Conservation (phyloP, 163 green algal genomes). For the Dunaliella salina region DNA sequence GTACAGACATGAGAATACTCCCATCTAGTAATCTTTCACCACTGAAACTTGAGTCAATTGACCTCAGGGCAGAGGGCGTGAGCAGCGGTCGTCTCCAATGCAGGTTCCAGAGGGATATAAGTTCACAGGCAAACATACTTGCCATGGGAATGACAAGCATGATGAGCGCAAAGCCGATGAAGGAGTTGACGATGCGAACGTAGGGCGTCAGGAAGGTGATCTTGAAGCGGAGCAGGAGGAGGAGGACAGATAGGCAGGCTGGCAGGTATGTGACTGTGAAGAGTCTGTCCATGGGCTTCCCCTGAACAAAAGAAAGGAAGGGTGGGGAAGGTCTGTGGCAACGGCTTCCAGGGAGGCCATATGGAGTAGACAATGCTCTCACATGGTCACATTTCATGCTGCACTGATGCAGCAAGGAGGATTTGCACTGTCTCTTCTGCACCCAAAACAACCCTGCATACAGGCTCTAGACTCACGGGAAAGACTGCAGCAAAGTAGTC, state of each 20-base stretch:
- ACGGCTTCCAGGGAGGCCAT: neutral
- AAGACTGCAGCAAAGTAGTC: neutral
- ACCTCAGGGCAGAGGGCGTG: no score
- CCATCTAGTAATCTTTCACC: no score
- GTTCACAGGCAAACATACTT: constrained; percentile 5
- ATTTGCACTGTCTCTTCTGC: neutral
- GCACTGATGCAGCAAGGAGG: neutral
- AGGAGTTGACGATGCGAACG: constrained; percentile 48
- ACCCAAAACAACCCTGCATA: no score
- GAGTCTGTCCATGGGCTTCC: constrained; percentile 67
- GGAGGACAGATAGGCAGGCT: constrained; percentile 46
- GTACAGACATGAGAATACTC: no score
- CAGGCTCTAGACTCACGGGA: neutral
- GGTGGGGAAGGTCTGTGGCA: neutral
- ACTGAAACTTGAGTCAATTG: no score
- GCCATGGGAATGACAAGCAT: constrained; percentile 55
- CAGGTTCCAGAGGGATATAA: no score
- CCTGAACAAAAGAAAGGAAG: constrained; percentile 21
- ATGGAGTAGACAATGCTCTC: no score
- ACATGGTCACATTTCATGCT: no score
- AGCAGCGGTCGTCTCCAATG: no score
- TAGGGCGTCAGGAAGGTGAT: constrained; percentile 9
- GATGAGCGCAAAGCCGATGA: constrained; percentile 54
- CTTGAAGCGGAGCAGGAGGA: constrained; percentile 45
- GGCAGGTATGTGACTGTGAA: constrained; percentile 68